Conservation (phyloP, 192 early-diverging fungal species). For the Entomortierella parvispora region DNA sequence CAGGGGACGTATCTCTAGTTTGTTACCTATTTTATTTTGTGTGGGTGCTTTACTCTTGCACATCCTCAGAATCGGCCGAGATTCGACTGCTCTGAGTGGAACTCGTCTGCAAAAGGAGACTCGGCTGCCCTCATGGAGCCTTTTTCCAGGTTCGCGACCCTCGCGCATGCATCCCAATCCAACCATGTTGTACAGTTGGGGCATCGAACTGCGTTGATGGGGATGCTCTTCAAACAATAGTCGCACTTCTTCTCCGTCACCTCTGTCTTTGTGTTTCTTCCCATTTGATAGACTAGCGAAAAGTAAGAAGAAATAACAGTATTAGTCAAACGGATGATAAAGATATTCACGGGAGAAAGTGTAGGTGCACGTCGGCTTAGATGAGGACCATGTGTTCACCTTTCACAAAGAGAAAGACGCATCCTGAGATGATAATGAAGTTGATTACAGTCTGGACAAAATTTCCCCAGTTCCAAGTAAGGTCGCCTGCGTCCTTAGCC, state of each 20-base stretch:
- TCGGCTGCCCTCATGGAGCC: conserved; percentile 1
- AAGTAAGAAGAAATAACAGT: neutral
- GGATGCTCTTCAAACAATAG: conserved; percentile 36
- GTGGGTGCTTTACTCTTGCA: no score
- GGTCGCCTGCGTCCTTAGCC: conserved; percentile 54
- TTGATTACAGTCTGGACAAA: conserved; percentile 73
- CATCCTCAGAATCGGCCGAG: neutral
- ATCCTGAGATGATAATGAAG: conserved; percentile 66
- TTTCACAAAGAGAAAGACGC: conserved; percentile 72
- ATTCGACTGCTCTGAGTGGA: neutral
- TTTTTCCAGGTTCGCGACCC: conserved; percentile 12
- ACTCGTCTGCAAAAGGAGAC: conserved; percentile 1
- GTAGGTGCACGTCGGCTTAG: no score
- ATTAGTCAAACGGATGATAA: neutral
- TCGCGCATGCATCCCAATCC: conserved; percentile 41
- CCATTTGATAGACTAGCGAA: conserved; percentile 22
- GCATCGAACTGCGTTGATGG: conserved; percentile 45
- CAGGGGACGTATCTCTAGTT: no score
- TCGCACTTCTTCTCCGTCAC: conserved; percentile 47
- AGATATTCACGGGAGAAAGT: no score
- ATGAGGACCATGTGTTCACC: conserved; percentile 13
- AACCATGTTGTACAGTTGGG: conserved; percentile 53
- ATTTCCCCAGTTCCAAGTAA: conserved; percentile 71
- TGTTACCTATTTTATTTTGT: no score
- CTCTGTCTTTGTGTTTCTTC: conserved; percentile 22